Conservation (phyloP, 2,329 filamentous ascomycete species). For the Penicillium sp. region DNA sequence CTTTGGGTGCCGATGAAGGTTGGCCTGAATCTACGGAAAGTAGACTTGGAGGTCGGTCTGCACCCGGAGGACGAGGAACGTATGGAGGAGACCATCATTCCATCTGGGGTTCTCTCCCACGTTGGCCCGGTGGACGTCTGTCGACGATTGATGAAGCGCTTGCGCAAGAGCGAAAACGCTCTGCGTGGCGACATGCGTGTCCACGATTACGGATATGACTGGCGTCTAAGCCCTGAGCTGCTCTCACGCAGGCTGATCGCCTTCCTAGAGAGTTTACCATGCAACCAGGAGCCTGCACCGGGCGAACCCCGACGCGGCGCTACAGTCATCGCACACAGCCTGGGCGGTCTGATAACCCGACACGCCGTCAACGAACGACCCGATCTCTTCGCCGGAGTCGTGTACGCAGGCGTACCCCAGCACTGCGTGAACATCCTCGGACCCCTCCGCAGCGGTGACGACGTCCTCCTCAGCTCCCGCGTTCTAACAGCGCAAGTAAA, state of each 20-base stretch:
- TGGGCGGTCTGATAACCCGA: constrained; percentile 83
- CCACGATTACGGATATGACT: constrained; percentile 93
- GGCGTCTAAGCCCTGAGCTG: constrained; percentile 79
- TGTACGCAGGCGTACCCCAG: constrained; percentile 82
- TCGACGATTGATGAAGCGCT: constrained; percentile 72
- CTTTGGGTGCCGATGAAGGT: constrained; percentile 94
- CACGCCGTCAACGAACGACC: constrained; percentile 84
- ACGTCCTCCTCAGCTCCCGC: constrained; percentile 82
- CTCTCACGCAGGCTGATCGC: constrained; percentile 68
- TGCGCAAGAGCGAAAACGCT: constrained; percentile 72
- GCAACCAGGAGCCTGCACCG: constrained; percentile 56
- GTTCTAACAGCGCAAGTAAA: constrained; percentile 86
- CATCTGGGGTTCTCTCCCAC: constrained; percentile 84
- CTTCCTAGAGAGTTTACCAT: constrained; percentile 72
- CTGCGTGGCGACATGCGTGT: constrained; percentile 69
- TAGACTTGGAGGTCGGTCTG: constrained; percentile 83
- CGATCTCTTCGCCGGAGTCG: constrained; percentile 78
- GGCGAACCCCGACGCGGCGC: constrained; percentile 63
- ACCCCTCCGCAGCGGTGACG: constrained; percentile 85
- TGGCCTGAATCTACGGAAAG: constrained; percentile 84
- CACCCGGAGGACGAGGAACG: constrained; percentile 76
- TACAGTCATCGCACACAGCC: constrained; percentile 76
- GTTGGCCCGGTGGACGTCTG: constrained; percentile 91
- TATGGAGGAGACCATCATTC: constrained; percentile 79
- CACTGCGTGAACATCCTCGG: constrained; percentile 89